Percentiles rank a stretch among this genome's conserved stretches.
phyloP scores from a whole-genome alignment of 139 green algal genomes.

The Astrephomene gubernaculifera region DNA sequence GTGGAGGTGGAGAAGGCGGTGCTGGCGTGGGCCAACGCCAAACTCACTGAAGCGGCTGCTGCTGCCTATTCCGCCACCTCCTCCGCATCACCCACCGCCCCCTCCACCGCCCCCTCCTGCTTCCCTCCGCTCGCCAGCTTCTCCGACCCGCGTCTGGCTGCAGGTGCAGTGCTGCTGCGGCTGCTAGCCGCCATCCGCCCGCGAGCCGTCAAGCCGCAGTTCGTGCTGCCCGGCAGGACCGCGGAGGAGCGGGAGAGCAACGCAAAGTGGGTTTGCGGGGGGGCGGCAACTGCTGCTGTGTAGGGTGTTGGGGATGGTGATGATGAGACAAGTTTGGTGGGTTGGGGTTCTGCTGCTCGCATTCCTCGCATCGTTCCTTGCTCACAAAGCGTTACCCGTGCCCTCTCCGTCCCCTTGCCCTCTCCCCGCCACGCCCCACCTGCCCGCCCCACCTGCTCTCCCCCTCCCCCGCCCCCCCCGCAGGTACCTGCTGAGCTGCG shows the following conservation, averaged over 20 bases:
- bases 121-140: slow-evolving; percentile 17
- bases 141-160: slow-evolving; percentile 29
- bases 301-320: no score
- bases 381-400: no score
- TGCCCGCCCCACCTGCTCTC: not conserved
- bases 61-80: no score
- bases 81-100: no score
- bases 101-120: no score
- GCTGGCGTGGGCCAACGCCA: slow-evolving; percentile 38
- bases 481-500: slow-evolving; percentile 40
- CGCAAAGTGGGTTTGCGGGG: slow-evolving; percentile 60
- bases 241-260: slow-evolving; percentile 59
- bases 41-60: not conserved
- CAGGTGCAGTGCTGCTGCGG: slow-evolving; percentile 54
- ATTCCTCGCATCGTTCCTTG: no score
- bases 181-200: slow-evolving; percentile 61
- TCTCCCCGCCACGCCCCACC: no score
- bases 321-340: no score
- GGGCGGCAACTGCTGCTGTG: no score
- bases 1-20: slow-evolving; percentile 47
- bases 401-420: no score
- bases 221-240: slow-evolving; percentile 50
- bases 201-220: slow-evolving; percentile 42
- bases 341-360: no score
- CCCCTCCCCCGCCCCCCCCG: no score